Evolutionary conservation across 176 grass and related monocot species (phyloP), one percentile per base, ranked within the genome.

Genomic region (bread wheat (Triticum aestivum)): DNA sequence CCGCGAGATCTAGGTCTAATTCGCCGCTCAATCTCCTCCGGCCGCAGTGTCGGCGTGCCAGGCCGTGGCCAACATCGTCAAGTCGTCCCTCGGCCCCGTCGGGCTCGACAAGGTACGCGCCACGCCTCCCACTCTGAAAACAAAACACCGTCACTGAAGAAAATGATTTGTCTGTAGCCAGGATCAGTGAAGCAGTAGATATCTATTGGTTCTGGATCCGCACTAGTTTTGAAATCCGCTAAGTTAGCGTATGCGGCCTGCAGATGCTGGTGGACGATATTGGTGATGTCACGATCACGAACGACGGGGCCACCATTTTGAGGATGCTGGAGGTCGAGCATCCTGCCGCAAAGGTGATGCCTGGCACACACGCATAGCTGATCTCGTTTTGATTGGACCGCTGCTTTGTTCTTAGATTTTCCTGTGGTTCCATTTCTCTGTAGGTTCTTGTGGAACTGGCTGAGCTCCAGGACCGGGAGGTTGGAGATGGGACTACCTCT

Each of bases 241-340:
- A 88, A 90, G 23, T 84, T 33, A 13, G 61, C 34, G 30, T 30
- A 30, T 80, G 14, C 14, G 14, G 0, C 49, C 75, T 89, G 39
- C 82, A 96, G 94, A 99, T 99, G 92, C 84, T 94, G 47, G 94
- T 96, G 67, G 92, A 96, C 83, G 92, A 99, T 79, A 99, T 99
- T 11, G 94, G 97, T 74, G 94, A 99, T 86, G 97, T 99, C 37
- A 99, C 92, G 37, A 99, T 94, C 51, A 99, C 94, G 65, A 99
- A 96, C 78, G 97, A 94, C 83, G 94, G 94, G 15, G 90, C 94
- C 67, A 99, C 92, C 44, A 99, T 99, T 87, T 81, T 94, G 15
- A 99, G 83, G 85, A 99, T 94, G 92, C 84, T 99, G 83, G 97
- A 99, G 83, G 92, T 99, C 4, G 97, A 97, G 84, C 90, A 97